Evolutionary conservation across 495 filamentous ascomycete genomes (phyloP), one percentile per base, ranked within the genome.

Genomic region (Daldinia vernicosa): DNA sequence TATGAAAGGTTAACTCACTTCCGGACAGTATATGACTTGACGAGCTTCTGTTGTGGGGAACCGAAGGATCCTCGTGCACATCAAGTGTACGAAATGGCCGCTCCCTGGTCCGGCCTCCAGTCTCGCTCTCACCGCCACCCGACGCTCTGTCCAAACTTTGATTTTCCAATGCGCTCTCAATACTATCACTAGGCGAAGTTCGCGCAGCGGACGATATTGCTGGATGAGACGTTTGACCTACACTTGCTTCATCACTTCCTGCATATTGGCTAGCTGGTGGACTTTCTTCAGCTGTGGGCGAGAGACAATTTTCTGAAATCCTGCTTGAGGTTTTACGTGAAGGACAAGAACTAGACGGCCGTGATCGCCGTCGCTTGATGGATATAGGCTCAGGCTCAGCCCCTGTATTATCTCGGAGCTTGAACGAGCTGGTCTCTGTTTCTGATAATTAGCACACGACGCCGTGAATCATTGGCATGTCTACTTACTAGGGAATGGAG

Each of bases 281-380:
- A 47, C 63, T 70, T 69, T 81, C 80, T 62, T 80, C 78, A 12
- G 69, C 66, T 4, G 77, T 80, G 17, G 78, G 79, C 24, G 76
- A 77, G 22, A 81, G 74, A 43, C 67, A 55, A 37, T 47, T 72
- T 28, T 71, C 62, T 11, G 70, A 75, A 24, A 37, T 67, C 60
- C 51, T 69, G 22, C 58, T 56, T 24, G 70, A 62, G 17, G 69
- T 67, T 33, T 52, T 63, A 22, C 72, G 71, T 33, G 61, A 71
- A 40, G 69, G 57, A 26, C 62, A 63, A 43, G 73, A 75, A 6
- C 62, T 66, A 11, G 64, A 72, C 14, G 56, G 61, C 58, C 70
- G 67, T n/a, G 76, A 74, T 40, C 72, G 70, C 64, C 67, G 75
- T 54, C 76, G 75, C 45, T 68, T 69, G n/a, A 74, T 58, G 39